A percentile compares a stretch with the other conserved stretches of the same genome.
These are phyloP conservation scores for Nephromyces sp. DNA, from an alignment of 169 alveolate species.

Conservation along the genomic window DNA sequence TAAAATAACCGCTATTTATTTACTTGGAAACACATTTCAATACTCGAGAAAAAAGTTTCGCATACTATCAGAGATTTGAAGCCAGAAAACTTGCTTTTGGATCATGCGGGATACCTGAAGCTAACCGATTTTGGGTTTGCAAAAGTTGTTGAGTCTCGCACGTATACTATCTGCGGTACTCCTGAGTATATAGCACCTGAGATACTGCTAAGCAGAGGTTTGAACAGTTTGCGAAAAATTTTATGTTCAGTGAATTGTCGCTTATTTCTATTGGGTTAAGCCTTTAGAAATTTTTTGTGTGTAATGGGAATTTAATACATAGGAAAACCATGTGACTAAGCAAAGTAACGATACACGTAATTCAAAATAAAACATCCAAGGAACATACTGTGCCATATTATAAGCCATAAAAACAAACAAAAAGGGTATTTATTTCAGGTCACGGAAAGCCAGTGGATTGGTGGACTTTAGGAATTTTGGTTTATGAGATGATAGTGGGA, in stretches of 20 bases:
- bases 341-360: not conserved
- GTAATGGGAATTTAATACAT: not conserved
- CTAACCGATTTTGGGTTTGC: slow-evolving; percentile 99
- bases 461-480: slow-evolving; percentile 92
- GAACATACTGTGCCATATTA: not conserved
- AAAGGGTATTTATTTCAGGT: slow-evolving; percentile 34
- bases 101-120: slow-evolving; percentile 90
- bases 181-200: slow-evolving; percentile 99
- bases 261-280: not conserved
- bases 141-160: slow-evolving; percentile 82
- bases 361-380: not conserved
- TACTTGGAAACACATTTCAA: not conserved
- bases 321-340: not conserved
- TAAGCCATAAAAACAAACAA: not conserved
- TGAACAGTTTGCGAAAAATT: not conserved
- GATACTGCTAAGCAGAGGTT: slow-evolving; percentile 77
- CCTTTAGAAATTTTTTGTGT: not conserved
- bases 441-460: slow-evolving; percentile 97
- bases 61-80: slow-evolving; percentile 72
- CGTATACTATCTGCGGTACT: slow-evolving; percentile 97
- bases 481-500: slow-evolving; percentile 95
- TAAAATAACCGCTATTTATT: not conserved
- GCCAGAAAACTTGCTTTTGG: slow-evolving; percentile 92
- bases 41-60: not conserved
- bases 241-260: not conserved